phyloP scores from a whole-genome alignment of 805 yeast species.

The Zygoascus tannicola region DNA sequence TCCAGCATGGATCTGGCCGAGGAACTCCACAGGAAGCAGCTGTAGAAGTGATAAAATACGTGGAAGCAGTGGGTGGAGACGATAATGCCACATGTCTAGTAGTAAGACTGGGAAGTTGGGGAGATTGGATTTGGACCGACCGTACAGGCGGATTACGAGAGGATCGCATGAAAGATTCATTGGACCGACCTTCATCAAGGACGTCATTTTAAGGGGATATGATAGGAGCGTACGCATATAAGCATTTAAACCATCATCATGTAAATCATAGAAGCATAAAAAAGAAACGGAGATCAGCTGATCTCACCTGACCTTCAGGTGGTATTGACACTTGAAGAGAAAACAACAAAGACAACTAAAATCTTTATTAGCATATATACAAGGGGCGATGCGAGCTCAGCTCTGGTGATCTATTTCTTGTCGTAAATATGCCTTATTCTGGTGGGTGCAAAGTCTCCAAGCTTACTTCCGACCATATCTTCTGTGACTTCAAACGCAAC shows the following conservation, averaged over 20 bases:
- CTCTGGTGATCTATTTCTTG: not conserved
- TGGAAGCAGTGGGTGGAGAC: slow-evolving; percentile 80
- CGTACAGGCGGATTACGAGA: slow-evolving; percentile 77
- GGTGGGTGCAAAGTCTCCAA: slow-evolving; percentile 94
- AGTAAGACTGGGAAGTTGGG: slow-evolving; percentile 82
- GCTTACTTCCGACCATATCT: slow-evolving; percentile 92
- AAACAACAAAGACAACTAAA: too few relatives aligned
- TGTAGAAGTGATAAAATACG: slow-evolving; percentile 71
- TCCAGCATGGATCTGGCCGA: slow-evolving; percentile 43
- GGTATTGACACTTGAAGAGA: too few relatives aligned
- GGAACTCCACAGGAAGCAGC: slow-evolving; percentile 86
- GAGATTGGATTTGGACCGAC: slow-evolving; percentile 68
- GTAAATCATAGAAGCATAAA: too few relatives aligned
- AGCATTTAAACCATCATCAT: too few relatives aligned
- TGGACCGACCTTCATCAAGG: slow-evolving; percentile 9
- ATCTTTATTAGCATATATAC: too few relatives aligned
- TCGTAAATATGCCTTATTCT: slow-evolving; percentile 3
- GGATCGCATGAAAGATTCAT: slow-evolving; percentile 45
- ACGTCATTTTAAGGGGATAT: not conserved
- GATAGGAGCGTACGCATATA: too few relatives aligned
- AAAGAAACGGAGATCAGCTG: too few relatives aligned
- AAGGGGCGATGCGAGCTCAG: not conserved
- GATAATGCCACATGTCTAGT: slow-evolving; percentile 94
- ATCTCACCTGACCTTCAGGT: too few relatives aligned
- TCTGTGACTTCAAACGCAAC: slow-evolving; percentile 80